A percentile compares a stretch with the other conserved stretches of the same genome.
Evolutionary conservation across 495 filamentous ascomycete genomes (phyloP).

Genomic region (Aspergillus avenaceus): DNA sequence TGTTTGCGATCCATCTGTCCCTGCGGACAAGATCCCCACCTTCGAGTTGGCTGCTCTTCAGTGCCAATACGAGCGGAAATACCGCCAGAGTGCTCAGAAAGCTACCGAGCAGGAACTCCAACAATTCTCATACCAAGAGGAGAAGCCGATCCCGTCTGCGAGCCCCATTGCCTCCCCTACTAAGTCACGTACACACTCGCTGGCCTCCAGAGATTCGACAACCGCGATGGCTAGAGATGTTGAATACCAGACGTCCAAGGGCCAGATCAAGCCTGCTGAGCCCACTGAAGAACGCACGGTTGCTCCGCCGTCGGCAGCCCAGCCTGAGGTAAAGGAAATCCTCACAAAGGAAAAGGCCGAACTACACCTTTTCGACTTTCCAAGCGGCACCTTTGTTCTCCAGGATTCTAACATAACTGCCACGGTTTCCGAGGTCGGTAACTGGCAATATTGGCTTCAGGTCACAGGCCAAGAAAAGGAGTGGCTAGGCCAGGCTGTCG

Average conservation of each 20-base stretch:
- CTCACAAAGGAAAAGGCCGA: conserved; percentile 76
- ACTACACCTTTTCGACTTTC: conserved; percentile 89
- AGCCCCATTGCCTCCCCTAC: conserved; percentile 71
- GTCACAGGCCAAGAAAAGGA: conserved; percentile 72
- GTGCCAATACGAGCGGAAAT: conserved; percentile 97
- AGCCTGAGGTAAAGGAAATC: conserved; percentile 67
- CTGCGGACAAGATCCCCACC: conserved; percentile 64
- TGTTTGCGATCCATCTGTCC: conserved; percentile 75
- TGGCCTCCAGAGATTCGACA: conserved; percentile 32
- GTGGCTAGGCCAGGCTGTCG: conserved; percentile 83
- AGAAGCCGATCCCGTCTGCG: conserved; percentile 75
- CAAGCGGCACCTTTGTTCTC: conserved; percentile 73
- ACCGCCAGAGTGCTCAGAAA: conserved; percentile 67
- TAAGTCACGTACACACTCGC: conserved; percentile 31
- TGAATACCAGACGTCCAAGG: conserved; percentile 41
- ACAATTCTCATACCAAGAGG: conserved; percentile 75
- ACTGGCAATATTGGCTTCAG: conserved; percentile 95
- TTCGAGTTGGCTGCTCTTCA: conserved; percentile 83
- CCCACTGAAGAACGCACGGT: conserved; percentile 26
- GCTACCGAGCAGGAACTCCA: conserved; percentile 78
- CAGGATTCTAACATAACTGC: conserved; percentile 74
- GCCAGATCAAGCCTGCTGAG: conserved; percentile 29
- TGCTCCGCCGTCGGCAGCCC: conserved; percentile 53
- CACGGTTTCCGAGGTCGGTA: conserved; percentile 78
- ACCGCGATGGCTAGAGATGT: conserved; percentile 44